These are phyloP conservation scores for Hanseniaspora thailandica DNA, from an alignment of 805 yeast genomes.

Conservation along the genomic window DNA sequence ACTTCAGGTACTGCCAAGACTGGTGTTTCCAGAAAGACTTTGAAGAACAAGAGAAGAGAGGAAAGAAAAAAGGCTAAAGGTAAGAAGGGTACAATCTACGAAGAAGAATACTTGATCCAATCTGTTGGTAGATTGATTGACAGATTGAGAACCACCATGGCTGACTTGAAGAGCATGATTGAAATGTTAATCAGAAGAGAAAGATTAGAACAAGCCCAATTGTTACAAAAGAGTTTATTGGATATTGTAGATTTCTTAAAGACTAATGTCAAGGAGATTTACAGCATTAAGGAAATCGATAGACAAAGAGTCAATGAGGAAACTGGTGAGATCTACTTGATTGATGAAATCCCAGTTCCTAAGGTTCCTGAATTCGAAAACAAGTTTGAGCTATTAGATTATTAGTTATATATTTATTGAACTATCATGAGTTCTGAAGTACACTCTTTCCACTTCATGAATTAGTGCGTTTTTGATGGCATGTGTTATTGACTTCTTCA, in stretches of 20 bases:
- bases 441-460: slow-evolving; percentile 1
- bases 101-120: slow-evolving; percentile 83
- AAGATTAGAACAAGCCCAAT: slow-evolving; percentile 68
- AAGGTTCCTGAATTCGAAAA: slow-evolving; percentile 41
- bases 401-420: slow-evolving; percentile 4
- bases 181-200: slow-evolving; percentile 64
- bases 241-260: slow-evolving; percentile 46
- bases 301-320: slow-evolving; percentile 75
- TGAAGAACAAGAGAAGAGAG: slow-evolving; percentile 86
- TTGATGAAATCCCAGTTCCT: slow-evolving; percentile 69
- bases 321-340: slow-evolving; percentile 66
- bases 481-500: slow-evolving; percentile 4
- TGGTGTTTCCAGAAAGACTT: slow-evolving; percentile 84
- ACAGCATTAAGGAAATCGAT: slow-evolving; percentile 68
- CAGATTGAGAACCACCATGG: slow-evolving; percentile 58
- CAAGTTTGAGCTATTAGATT: slow-evolving; percentile 14
- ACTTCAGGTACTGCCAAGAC: slow-evolving; percentile 93
- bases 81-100: slow-evolving; percentile 93
- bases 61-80: slow-evolving; percentile 95
- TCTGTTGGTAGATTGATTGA: slow-evolving; percentile 83
- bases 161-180: slow-evolving; percentile 62
- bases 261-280: slow-evolving; percentile 63
- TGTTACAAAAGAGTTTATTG: slow-evolving; percentile 56
- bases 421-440: slow-evolving; percentile 5
- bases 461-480: slow-evolving; percentile 6